These are phyloP conservation scores for Podospora pseudocomata DNA, from an alignment of 495 filamentous ascomycete species.

Conservation along the genomic window DNA sequence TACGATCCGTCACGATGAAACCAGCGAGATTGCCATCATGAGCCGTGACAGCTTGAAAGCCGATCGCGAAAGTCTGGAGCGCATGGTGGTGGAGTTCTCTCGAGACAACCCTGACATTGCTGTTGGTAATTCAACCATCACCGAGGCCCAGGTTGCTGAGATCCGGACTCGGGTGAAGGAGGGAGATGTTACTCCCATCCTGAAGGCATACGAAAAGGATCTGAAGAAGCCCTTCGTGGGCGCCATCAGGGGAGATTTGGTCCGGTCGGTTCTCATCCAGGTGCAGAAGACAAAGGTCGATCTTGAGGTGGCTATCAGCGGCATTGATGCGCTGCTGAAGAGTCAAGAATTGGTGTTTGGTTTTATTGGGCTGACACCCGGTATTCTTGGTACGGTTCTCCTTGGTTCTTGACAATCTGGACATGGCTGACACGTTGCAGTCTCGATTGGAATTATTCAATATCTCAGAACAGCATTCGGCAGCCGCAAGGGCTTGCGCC, in stretches of 20 bases:
- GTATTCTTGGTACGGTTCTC: constrained; percentile 54
- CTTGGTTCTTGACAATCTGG: background rate
- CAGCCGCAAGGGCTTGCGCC: constrained; percentile 60
- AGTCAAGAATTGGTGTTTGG: constrained; percentile 97
- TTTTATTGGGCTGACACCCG: constrained; percentile 89
- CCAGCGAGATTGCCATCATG: constrained; percentile 92
- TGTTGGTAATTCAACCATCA: constrained; percentile 40
- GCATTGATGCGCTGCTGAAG: constrained; percentile 87
- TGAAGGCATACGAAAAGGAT: constrained; percentile 87
- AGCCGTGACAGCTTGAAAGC: constrained; percentile 83
- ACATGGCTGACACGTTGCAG: constrained; percentile 34
- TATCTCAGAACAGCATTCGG: constrained; percentile 68
- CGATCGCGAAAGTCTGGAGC: constrained; percentile 85
- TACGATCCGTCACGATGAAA: constrained; percentile 87
- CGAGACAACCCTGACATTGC: constrained; percentile 63
- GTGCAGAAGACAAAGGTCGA: constrained; percentile 99
- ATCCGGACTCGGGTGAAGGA: constrained; percentile 76
- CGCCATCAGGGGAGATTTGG: constrained; percentile 76
- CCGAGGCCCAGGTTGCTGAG: constrained; percentile 59
- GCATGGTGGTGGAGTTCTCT: constrained; percentile 97
- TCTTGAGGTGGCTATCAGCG: constrained; percentile 89
- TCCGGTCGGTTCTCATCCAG: constrained; percentile 88
- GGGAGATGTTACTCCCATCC: constrained; percentile 86
- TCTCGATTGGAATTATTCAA: constrained; percentile 68
- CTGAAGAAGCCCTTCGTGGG: constrained; percentile 73